Conservation (phyloP, 75 land plant species). For the Ceratopteris richardii region DNA sequence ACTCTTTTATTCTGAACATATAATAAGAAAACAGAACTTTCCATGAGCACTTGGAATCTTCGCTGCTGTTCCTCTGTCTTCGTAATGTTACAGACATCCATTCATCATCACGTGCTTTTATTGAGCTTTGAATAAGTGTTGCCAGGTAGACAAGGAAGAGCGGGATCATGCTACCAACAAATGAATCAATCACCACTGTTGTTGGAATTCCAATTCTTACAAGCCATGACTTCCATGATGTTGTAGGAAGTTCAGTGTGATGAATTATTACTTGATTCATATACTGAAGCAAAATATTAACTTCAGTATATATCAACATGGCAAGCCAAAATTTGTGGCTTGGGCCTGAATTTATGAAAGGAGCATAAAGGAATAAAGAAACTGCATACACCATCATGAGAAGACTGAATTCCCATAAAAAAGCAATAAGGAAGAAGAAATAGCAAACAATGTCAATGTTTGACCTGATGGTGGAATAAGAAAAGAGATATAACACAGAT, state of each 20-base stretch:
- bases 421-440: slow-evolving; percentile 76
- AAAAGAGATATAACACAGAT: slow-evolving; percentile 41
- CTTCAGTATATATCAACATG: slow-evolving; percentile 96
- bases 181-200: slow-evolving; percentile 49
- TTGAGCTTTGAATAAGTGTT: slow-evolving; percentile 88
- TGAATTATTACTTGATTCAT: slow-evolving; percentile 77
- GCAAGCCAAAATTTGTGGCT: slow-evolving; percentile 65
- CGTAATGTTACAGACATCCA: slow-evolving; percentile 40
- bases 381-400: slow-evolving; percentile 81
- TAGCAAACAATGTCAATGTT: slow-evolving; percentile 91
- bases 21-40: slow-evolving; percentile 13
- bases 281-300: slow-evolving; percentile 76
- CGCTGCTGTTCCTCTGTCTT: background rate
- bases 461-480: slow-evolving; percentile 62
- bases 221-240: slow-evolving; percentile 23
- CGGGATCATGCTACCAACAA: slow-evolving; percentile 77
- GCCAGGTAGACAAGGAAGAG: slow-evolving; percentile 83
- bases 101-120: slow-evolving; percentile 90
- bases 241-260: slow-evolving; percentile 33
- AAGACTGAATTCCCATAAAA: slow-evolving; percentile 93
- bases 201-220: slow-evolving; percentile 68
- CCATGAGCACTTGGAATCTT: slow-evolving; percentile 12
- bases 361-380: slow-evolving; percentile 84
- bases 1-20: slow-evolving; percentile 11
- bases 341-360: slow-evolving; percentile 89